Evolutionary conservation across 2,329 filamentous ascomycete species (phyloP).

Genomic region (Fusarium sp.): DNA sequence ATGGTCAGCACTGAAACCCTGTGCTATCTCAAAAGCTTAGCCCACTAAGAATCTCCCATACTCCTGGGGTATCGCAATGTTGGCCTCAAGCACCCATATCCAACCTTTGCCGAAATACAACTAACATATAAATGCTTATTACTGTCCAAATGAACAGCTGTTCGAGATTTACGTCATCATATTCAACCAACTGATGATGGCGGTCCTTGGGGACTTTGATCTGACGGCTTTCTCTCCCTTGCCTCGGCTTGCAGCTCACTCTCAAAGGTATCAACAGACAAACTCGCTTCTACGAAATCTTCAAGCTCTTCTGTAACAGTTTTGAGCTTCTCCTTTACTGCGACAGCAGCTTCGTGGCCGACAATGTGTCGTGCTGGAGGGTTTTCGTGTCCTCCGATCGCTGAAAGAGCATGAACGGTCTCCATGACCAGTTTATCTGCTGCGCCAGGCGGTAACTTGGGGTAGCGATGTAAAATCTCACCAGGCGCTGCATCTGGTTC

Average conservation of each 20-base stretch:
- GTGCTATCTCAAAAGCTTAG: conserved; percentile 10
- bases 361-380: conserved; percentile 95
- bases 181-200: conserved; percentile 35
- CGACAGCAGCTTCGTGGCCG: conserved; percentile 84
- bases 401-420: conserved; percentile 89
- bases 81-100: not conserved
- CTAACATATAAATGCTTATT: not conserved
- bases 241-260: conserved; percentile 65
- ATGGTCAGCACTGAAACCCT: not conserved
- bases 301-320: conserved; percentile 96
- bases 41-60: not conserved
- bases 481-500: conserved; percentile 50
- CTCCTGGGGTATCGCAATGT: conserved; percentile 17
- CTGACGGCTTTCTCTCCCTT: conserved; percentile 51
- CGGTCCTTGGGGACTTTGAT: conserved; percentile 41
- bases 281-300: conserved; percentile 92
- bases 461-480: conserved; percentile 74
- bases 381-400: conserved; percentile 95
- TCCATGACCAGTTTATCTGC: conserved; percentile 83
- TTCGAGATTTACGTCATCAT: not conserved
- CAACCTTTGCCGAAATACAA: not conserved
- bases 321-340: conserved; percentile 95
- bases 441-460: conserved; percentile 73
- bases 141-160: not conserved
- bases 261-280: conserved; percentile 81